phyloP scores from a whole-genome alignment of 805 yeast genomes.

The Metschnikowia cerradonensis region DNA sequence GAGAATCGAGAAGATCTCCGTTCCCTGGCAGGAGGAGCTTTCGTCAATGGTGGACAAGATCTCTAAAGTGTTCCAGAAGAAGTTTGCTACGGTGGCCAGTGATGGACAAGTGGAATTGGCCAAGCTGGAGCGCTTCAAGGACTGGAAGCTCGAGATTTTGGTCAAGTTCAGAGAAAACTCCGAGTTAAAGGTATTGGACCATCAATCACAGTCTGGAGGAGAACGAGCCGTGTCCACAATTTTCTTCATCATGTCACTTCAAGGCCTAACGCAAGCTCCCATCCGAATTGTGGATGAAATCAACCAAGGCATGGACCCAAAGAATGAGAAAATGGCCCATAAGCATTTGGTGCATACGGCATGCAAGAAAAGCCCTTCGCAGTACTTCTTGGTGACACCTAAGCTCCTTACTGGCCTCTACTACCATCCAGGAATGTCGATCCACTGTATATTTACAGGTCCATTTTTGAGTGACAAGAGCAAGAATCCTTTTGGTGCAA shows the following conservation, averaged over 20 bases:
- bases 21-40: slow-evolving; percentile 61
- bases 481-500: background rate
- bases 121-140: slow-evolving; percentile 49
- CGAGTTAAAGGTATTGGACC: slow-evolving; percentile 64
- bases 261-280: slow-evolving; percentile 83
- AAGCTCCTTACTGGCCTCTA: slow-evolving; percentile 74
- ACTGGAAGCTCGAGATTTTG: slow-evolving; percentile 81
- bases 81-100: slow-evolving; percentile 74
- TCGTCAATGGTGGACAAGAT: slow-evolving; percentile 50
- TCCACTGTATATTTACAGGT: slow-evolving; percentile 68
- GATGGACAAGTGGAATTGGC: slow-evolving; percentile 76
- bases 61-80: slow-evolving; percentile 58
- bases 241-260: slow-evolving; percentile 83
- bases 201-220: slow-evolving; percentile 96
- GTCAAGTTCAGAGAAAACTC: slow-evolving; percentile 83
- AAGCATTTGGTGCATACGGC: slow-evolving; percentile 81
- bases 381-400: slow-evolving; percentile 91
- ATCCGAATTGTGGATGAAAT: slow-evolving; percentile 96
- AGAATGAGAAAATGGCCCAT: slow-evolving; percentile 84
- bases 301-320: slow-evolving; percentile 97
- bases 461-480: slow-evolving; percentile 19
- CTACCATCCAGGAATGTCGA: slow-evolving; percentile 74
- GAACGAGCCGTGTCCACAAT: slow-evolving; percentile 96
- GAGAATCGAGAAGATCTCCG: slow-evolving; percentile 36
- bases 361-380: slow-evolving; percentile 57